Evolutionary conservation across 768 basidiomycete species (phyloP), one percentile per base, ranked within the genome.

Genomic region (Imleria badia): DNA sequence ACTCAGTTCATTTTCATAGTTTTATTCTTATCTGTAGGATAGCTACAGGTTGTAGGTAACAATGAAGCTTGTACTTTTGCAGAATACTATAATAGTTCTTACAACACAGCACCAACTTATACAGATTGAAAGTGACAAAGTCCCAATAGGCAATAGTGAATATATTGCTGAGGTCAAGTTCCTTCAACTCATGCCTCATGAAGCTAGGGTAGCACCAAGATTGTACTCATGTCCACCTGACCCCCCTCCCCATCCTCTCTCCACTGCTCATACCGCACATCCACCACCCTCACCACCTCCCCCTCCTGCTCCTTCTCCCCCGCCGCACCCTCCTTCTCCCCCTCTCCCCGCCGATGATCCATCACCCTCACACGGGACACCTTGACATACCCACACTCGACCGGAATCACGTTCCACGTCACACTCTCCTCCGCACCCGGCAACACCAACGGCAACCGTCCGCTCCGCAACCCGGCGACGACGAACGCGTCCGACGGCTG

Each of bases 401-500:
- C 68, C 2, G 91, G 87, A 29, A 91, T 78, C 31, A 91, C 65
- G 29, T 78, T 80, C 87, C 89, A 93, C 11, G 72, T 71, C 20
- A 92, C 48, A 54, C 69, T 77, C 60, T 84, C 84, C 67, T 91
- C 89, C 26, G 77, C 74, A 6, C 86, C 86, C 1, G 93, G 87
- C 40, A 90, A 74, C n/a, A 98, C 73, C 42, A 87, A 72, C 3
- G 91, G 85, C 10, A 92, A 59, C 11, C 84, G 80, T 4, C 84
- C 83, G 45, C 75, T 81, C 44, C 90, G 76, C 34, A 89, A 66
- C 0, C 95, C 94, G 3, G 90, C 81, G 40, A 94, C 82, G 15
- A 94, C 83, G 69, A 97, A 96, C n/a, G 79, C 77, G 39, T 91
- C 90, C 13, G 79, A 71, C 15, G 73, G 59, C 55, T 87, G 85